Evolutionary conservation across 306 rosid species (phyloP), one percentile per base, ranked within the genome.

Genomic region (Lathyrus aphaca): DNA sequence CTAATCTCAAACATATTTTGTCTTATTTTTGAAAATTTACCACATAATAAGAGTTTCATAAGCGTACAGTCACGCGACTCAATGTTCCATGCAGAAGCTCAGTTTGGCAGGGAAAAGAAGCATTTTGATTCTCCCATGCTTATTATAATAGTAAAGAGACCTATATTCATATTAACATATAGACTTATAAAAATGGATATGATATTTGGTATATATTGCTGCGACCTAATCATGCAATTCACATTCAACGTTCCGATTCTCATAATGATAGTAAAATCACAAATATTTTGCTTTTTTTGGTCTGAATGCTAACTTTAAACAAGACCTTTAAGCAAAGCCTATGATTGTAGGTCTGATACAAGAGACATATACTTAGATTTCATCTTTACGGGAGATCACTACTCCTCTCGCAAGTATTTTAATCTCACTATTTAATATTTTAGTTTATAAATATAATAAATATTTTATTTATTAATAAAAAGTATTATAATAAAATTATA

Each of bases 21-120:
- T 53, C 12, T 53, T 62, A 30, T 10, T 21, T 19, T 3, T 23
- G 35, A 42, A 74, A 18, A 15, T 67, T 73, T 10, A 23, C 68
- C 37, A 32, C 45, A 56, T n/a, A 27, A 6, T 38, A 14, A 25
- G 10, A 46, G 42, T 30, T 66, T 58, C 69, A 70, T 65, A 11
- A 71, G 48, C 10, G 5, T 64, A 63, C 63, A 49, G 23, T 38
- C 68, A 78, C 69, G 45, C 39, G 0, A 51, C 74, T 15, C 72
- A 75, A 81, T 69, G 78, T 74, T 59, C 78, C 80, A 77, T 71
- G 82, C 64, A 68, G 51, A 67, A 82, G 73, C 77, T 25, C 25
- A 23, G 25, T 23, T 23, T 23, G 2, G 25, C 25, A 23, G 25
- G 25, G 25, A 23, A 23, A 23, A 30, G 5, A 30, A 1, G 5